Conservation (phyloP, 2,329 filamentous ascomycete species). For the Monilinia fructicola region DNA sequence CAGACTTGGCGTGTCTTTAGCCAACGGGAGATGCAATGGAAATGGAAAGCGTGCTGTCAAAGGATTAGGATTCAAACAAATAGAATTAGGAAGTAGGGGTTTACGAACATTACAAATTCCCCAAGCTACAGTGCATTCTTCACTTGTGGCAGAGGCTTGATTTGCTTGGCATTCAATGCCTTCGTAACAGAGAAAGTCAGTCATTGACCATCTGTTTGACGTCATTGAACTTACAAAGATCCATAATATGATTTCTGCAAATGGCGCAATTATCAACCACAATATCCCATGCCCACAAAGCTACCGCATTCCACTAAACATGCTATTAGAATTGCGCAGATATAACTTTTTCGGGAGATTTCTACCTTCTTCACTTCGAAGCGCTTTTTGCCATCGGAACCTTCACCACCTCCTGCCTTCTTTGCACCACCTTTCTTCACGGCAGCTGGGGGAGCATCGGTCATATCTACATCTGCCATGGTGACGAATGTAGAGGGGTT, state of each 20-base stretch:
- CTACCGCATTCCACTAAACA: slow-evolving; percentile 91
- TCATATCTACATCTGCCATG: slow-evolving; percentile 98
- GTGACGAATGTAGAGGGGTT: slow-evolving; percentile 27
- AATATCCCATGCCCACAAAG: slow-evolving; percentile 99
- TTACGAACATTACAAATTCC: slow-evolving; percentile 92
- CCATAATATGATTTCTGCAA: slow-evolving; percentile 99
- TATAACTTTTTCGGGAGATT: background rate
- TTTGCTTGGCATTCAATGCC: slow-evolving; percentile 99
- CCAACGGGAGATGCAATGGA: slow-evolving; percentile 99
- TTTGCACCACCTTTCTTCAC: slow-evolving; percentile 55
- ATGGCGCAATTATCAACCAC: slow-evolving; percentile 99
- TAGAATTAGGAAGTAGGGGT: background rate
- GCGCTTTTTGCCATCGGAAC: slow-evolving; percentile 78
- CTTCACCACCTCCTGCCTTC: slow-evolving; percentile 49
- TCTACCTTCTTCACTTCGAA: slow-evolving; percentile 98
- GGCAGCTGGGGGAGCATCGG: slow-evolving; percentile 67
- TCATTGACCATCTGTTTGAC: background rate
- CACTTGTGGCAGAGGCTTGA: slow-evolving; percentile 92
- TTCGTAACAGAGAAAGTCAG: slow-evolving; percentile 41
- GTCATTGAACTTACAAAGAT: slow-evolving; percentile 68
- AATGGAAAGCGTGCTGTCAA: slow-evolving; percentile 92
- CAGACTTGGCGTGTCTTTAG: slow-evolving; percentile 99
- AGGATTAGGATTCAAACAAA: slow-evolving; percentile 19
- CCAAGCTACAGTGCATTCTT: slow-evolving; percentile 98
- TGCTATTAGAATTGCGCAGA: slow-evolving; percentile 2